phyloP scores from a whole-genome alignment of 352 stramenopile genomes.

The Phytophthora ramorum region DNA sequence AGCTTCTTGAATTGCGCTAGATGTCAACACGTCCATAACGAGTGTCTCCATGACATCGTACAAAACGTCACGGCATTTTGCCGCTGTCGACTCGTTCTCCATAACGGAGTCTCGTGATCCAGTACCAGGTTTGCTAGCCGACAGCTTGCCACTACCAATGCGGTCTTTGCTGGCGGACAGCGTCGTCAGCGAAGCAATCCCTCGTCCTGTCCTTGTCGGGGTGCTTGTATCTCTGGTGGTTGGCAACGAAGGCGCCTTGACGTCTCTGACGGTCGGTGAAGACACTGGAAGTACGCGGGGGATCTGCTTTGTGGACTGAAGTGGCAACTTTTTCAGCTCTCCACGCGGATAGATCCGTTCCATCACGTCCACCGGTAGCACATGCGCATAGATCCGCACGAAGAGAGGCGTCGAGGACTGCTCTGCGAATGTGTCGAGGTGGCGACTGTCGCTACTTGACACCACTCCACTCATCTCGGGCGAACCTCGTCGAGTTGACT shows the following conservation, averaged over 20 bases:
- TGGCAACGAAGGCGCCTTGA: slow-evolving; percentile 12
- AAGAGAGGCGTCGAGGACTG: slow-evolving; percentile 42
- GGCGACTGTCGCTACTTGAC: slow-evolving; percentile 27
- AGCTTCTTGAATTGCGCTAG: slow-evolving; percentile 51
- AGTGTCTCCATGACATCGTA: slow-evolving; percentile 67
- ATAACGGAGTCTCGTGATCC: slow-evolving; percentile 4
- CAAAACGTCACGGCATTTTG: slow-evolving; percentile 51
- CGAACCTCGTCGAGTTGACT: slow-evolving; percentile 28
- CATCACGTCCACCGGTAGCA: slow-evolving; percentile 56
- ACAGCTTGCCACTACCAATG: slow-evolving; percentile 8
- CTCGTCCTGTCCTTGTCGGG: slow-evolving; percentile 10
- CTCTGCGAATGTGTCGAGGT: slow-evolving; percentile 24
- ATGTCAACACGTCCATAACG: slow-evolving; percentile 64
- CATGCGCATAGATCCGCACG: slow-evolving; percentile 61
- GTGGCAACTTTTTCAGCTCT: slow-evolving; percentile 41
- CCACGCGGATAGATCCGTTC: slow-evolving; percentile 56
- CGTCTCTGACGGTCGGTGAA: slow-evolving; percentile 17
- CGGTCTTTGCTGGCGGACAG: slow-evolving; percentile 16
- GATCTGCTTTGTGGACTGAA: slow-evolving; percentile 37
- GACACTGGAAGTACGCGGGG: slow-evolving; percentile 4
- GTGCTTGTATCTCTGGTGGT: slow-evolving; percentile 23
- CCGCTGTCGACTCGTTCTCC: slow-evolving; percentile 13
- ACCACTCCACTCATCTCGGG: slow-evolving; percentile 17
- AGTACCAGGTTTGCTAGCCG: slow-evolving; percentile 18
- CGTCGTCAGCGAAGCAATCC: slow-evolving; percentile 5